These are phyloP conservation scores for Colletotrichum lentis DNA, from an alignment of 2,329 filamentous ascomycete species.

Conservation along the genomic window DNA sequence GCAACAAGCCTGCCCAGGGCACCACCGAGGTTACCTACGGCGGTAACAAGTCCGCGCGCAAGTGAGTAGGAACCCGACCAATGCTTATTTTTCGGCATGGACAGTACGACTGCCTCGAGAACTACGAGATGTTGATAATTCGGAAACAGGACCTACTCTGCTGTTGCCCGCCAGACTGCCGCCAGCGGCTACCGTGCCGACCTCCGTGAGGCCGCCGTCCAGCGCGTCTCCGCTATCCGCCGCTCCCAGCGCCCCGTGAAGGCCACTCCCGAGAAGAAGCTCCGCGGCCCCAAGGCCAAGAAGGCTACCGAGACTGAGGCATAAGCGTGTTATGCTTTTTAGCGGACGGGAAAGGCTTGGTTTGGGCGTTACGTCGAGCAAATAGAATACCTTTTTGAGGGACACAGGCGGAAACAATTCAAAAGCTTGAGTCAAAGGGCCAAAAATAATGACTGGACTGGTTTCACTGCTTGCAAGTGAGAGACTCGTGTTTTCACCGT, in stretches of 20 bases:
- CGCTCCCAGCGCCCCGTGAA: constrained; percentile 81
- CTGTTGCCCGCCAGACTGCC: constrained; percentile 81
- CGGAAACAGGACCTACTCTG: constrained; percentile 79
- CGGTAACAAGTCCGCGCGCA: constrained; percentile 74
- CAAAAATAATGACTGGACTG: constrained; percentile 35
- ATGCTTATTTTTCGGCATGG: not conserved
- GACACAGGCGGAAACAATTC: constrained; percentile 35
- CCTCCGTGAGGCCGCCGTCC: constrained; percentile 79
- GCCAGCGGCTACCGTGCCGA: constrained; percentile 87
- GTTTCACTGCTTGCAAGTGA: constrained; percentile 13
- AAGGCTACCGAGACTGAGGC: constrained; percentile 68
- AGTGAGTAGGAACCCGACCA: constrained; percentile 64
- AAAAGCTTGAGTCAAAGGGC: constrained; percentile 37
- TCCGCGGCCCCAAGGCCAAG: constrained; percentile 80
- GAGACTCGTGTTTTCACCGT: not conserved
- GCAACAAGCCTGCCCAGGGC: constrained; percentile 76
- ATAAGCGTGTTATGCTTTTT: constrained; percentile 32
- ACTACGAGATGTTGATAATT: constrained; percentile 20
- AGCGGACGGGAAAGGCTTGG: constrained; percentile 33
- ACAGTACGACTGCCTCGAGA: not conserved
- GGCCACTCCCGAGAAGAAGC: constrained; percentile 76
- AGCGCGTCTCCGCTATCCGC: constrained; percentile 87
- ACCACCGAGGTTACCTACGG: constrained; percentile 73
- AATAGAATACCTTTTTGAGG: constrained; percentile 37
- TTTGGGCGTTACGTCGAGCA: constrained; percentile 38